Base-by-base conservation (phyloP, 140 eudicot species). In the Flaveria floridana region DNA sequence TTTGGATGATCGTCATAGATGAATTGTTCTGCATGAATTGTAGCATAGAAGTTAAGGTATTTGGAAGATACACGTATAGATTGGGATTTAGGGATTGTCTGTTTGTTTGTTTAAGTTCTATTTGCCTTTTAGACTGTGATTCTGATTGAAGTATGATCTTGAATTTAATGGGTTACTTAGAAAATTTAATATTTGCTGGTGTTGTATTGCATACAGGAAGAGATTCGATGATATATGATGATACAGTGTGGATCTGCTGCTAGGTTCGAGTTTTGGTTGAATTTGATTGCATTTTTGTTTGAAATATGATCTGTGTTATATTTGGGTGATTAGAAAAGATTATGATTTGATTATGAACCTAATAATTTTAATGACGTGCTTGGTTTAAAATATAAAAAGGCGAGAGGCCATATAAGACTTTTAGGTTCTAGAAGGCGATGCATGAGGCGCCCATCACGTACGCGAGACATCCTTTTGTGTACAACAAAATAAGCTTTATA, bases 61-160 rank as follows among this genome's bases (percentile, higher is more conserved):
- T 72, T 44, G 15, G 53, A 58, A 6, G 37, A 7, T 34, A 34
- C 41, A 34, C 41, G 8, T 34, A 34, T 34, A 34, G 41, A 34
- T 34, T 34, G 41, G 41, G 69, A 57, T 72, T 30, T 30, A 30
- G 37, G 37, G 37, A 30, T 30, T 30, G 37, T 3, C 4, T 41
- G 68, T 41, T 58, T 72, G 76, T 2, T 34, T 72, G 50, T 26
- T 51, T 28, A 26, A 20, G 55, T 19, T 37, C 58, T 57, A 58
- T 12, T 20, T 12, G 20, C 44, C 7, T 50, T 41, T 57, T 41
- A 8, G 28, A 15, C 42, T 59, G 34, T 16, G 47, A 25, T 44
- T 23, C 19, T 47, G 23, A 7, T 34, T 74, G 19, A 62, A 44
- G 11, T 42, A 11, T 21, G 78, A 44, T 73, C 70, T 61, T 62